Evolutionary conservation across 306 rosid genomes (phyloP), one percentile per base, ranked within the genome.

Genomic region (Vigna unguiculata): DNA sequence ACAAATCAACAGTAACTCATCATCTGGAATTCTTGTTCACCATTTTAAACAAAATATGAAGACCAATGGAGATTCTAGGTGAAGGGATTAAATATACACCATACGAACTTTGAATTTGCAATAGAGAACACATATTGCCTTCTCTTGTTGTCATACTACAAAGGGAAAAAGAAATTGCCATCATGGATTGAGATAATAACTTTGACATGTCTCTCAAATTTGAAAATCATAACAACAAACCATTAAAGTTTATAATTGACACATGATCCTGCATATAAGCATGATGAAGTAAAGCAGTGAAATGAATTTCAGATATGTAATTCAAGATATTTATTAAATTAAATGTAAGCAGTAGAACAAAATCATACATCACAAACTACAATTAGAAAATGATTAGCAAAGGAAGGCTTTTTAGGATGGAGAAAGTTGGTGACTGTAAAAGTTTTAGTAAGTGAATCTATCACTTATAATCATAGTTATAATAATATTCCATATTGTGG

Each of bases 1-100:
- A 78, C 55, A 82, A 71, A 86, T 65, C 72, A 75, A 45, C 41
- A 74, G 58, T 55, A 41, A 76, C 11, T 46, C 38, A 51, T 78
- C 54, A 75, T 69, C 43, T 59, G 41, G 48, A 77, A 77, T 55
- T 77, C 38, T 54, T 55, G 48, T 47, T 55, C 69, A 62, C 57
- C 70, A 32, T 73, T 68, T 55, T 80, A 13, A 60, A 67, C 54
- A 65, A 55, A 84, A 59, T 45, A 81, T 58, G 67, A 68, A 25
- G 19, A 79, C 30, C 41, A 69, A 57, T 54, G 67, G 69, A 49
- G 51, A 72, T 80, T 52, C 22, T 22, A 63, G 54, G 46, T 20
- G 71, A 5, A n/a, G n/a, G 30, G 4, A 21, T 38, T 17, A 15
- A 15, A 73, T 41, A 52, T 36, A 53, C 12, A 14, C 20, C 59